Conservation (phyloP, 176 grass and related monocot genomes). For the Saccharum spontaneum region DNA sequence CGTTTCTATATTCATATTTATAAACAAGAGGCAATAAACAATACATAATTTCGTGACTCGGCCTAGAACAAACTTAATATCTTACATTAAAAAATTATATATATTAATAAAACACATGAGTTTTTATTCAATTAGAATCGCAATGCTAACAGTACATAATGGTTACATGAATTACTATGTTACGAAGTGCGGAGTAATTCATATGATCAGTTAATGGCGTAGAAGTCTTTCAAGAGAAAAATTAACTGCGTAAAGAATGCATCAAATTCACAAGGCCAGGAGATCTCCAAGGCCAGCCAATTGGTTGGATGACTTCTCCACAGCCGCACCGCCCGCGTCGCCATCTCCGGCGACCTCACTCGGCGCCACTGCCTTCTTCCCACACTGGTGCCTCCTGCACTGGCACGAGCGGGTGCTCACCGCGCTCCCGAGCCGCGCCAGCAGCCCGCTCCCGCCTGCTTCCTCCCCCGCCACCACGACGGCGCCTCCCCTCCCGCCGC, state of each 20-base stretch:
- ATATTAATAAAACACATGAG: neutral
- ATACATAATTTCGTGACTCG: no score
- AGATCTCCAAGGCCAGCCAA: neutral
- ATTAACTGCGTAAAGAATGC: neutral
- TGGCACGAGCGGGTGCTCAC: conserved; percentile 62
- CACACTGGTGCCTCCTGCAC: conserved; percentile 67
- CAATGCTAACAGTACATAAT: no score
- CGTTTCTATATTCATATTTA: no score
- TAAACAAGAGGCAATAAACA: no score
- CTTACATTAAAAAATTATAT: no score
- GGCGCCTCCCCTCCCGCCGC: neutral
- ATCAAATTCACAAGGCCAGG: neutral
- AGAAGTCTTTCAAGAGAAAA: neutral
- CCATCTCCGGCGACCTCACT: conserved; percentile 5
- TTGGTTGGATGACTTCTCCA: conserved; percentile 3
- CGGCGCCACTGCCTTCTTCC: conserved; percentile 39
- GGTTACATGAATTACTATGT: no score
- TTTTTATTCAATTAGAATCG: neutral
- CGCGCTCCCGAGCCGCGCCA: conserved; percentile 30
- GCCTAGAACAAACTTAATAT: no score
- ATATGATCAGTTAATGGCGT: neutral
- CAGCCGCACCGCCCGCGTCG: neutral
- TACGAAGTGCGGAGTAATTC: no score
- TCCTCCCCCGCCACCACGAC: conserved; percentile 10
- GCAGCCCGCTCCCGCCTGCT: conserved; percentile 20